Evolutionary conservation across 2,329 filamentous ascomycete species (phyloP).

Genomic region (Thelonectria olida): DNA sequence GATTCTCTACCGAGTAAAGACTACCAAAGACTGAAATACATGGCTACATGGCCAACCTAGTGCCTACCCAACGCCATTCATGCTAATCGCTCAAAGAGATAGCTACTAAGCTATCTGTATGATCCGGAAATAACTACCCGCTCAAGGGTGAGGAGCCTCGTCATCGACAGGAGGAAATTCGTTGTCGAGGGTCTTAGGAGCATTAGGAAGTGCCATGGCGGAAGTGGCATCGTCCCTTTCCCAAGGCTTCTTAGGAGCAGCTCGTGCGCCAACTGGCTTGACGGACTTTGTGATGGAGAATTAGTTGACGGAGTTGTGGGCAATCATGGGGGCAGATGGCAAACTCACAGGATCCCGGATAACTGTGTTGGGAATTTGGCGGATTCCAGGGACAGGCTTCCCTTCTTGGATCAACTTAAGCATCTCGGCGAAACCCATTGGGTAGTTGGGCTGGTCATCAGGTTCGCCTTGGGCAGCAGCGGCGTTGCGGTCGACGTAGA

Average conservation of each 20-base stretch:
- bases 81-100: conserved; percentile 10
- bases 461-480: conserved; percentile 28
- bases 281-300: conserved; percentile 48
- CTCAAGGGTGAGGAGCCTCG: conserved; percentile 12
- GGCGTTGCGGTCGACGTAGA: conserved; percentile 53
- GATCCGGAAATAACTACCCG: neutral
- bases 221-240: conserved; percentile 64
- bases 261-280: conserved; percentile 57
- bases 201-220: conserved; percentile 25
- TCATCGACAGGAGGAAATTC: conserved; percentile 47
- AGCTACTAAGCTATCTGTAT: neutral
- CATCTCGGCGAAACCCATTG: conserved; percentile 84
- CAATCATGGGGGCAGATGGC: neutral
- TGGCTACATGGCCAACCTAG: neutral
- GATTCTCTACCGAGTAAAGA: neutral
- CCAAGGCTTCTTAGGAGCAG: conserved; percentile 75
- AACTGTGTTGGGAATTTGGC: conserved; percentile 84
- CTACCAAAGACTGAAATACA: neutral
- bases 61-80: conserved; percentile 21
- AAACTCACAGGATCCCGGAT: conserved; percentile 72
- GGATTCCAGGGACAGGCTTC: conserved; percentile 85
- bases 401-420: conserved; percentile 85
- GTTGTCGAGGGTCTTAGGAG: conserved; percentile 42
- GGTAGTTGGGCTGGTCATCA: conserved; percentile 73
- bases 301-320: conserved; percentile 12